Evolutionary conservation across 129 eudicot genomes (phyloP).

Genomic region (Helichrysum umbraculigerum): DNA sequence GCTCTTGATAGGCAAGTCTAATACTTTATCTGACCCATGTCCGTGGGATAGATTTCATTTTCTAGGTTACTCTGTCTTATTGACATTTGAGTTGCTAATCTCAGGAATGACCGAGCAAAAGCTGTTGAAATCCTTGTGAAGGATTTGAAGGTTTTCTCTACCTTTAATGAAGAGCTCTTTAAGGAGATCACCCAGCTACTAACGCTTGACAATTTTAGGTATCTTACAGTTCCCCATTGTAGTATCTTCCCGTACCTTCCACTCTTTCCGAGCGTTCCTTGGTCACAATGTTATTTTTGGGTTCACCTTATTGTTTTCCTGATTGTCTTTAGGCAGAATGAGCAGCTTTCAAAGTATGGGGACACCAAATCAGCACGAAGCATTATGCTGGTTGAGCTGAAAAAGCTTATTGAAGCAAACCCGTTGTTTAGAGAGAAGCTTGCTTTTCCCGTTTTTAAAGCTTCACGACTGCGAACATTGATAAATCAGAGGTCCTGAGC

Average conservation of each 20-base stretch:
- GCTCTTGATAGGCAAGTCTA: slow-evolving; percentile 73
- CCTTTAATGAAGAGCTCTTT: slow-evolving; percentile 92
- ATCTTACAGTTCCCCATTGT: slow-evolving; percentile 3
- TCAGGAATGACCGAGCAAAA: slow-evolving; percentile 85
- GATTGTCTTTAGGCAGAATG: slow-evolving; percentile 59
- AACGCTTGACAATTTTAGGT: slow-evolving; percentile 94
- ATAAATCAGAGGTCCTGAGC: slow-evolving; percentile 73
- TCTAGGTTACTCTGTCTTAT: not conserved
- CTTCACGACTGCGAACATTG: slow-evolving; percentile 77
- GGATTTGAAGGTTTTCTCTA: slow-evolving; percentile 80
- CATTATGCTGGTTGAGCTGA: slow-evolving; percentile 74
- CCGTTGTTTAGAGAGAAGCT: slow-evolving; percentile 88
- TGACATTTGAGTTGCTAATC: slow-evolving; percentile 25
- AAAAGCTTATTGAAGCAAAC: slow-evolving; percentile 88
- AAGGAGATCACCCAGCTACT: slow-evolving; percentile 90
- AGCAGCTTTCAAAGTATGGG: slow-evolving; percentile 88
- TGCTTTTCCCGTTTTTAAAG: slow-evolving; percentile 63
- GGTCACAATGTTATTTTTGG: not conserved
- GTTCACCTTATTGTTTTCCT: not conserved
- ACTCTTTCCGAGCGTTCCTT: not conserved
- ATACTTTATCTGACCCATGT: slow-evolving; percentile 18
- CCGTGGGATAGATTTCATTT: not conserved
- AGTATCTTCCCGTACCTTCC: too few species aligned
- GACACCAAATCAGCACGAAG: slow-evolving; percentile 80
- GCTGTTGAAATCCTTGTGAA: slow-evolving; percentile 88